Conservation (phyloP, 2,329 filamentous ascomycete genomes). For the Dendrostoma leiphaemia region DNA sequence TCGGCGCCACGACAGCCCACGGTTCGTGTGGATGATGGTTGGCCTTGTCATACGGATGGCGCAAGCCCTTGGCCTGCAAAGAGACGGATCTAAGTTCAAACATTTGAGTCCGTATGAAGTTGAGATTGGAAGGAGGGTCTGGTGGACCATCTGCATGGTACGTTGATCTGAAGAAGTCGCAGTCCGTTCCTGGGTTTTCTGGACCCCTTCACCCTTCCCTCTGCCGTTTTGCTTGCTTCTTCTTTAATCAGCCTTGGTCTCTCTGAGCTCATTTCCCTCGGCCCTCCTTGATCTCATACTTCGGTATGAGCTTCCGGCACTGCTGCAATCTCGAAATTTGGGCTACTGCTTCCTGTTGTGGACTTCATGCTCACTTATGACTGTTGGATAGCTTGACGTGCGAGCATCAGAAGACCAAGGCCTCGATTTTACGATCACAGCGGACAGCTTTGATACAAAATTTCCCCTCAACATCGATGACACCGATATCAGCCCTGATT, state of each 20-base stretch:
- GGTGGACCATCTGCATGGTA: conserved; percentile 51
- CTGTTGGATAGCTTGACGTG: conserved; percentile 35
- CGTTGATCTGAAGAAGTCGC: too few species aligned
- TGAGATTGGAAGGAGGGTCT: conserved; percentile 52
- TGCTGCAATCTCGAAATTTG: too few species aligned
- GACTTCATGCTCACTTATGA: background rate
- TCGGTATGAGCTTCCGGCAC: too few species aligned
- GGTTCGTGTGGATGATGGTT: conserved; percentile 48
- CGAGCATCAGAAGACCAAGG: conserved; percentile 21
- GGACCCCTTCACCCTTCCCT: too few species aligned
- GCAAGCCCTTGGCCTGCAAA: conserved; percentile 40
- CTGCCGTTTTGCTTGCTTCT: too few species aligned
- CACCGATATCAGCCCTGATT: conserved; percentile 45
- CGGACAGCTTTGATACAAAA: conserved; percentile 20
- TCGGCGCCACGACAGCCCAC: conserved; percentile 41
- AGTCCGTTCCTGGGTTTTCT: too few species aligned
- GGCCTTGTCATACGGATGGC: conserved; percentile 45
- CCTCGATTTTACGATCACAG: conserved; percentile 45
- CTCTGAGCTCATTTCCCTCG: too few species aligned
- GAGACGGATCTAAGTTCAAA: conserved; percentile 41
- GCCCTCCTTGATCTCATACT: too few species aligned
- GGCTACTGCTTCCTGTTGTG: too few species aligned
- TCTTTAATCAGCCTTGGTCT: too few species aligned
- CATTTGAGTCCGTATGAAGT: conserved; percentile 48
- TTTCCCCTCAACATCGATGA: conserved; percentile 59